phyloP scores from a whole-genome alignment of 2,329 filamentous ascomycete genomes.

The Talaromyces sp. region DNA sequence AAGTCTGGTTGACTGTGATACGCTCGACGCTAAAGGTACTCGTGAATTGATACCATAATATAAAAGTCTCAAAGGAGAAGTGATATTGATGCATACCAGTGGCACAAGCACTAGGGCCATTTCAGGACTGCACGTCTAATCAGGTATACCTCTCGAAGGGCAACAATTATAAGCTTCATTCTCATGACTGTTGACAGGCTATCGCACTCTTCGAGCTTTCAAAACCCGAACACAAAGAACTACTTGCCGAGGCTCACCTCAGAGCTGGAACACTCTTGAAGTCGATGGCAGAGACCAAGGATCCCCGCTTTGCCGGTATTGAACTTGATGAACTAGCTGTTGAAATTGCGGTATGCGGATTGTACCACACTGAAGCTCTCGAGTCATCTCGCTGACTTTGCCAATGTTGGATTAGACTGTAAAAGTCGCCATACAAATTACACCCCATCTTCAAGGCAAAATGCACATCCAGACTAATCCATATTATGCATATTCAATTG shows the following conservation, averaged over 20 bases:
- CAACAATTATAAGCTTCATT: not conserved
- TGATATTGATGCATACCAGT: constrained; percentile 33
- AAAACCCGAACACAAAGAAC: constrained; percentile 36
- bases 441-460: constrained; percentile 49
- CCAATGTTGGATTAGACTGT: constrained; percentile 46
- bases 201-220: constrained; percentile 51
- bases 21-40: constrained; percentile 48
- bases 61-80: not conserved
- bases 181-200: constrained; percentile 31
- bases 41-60: not conserved
- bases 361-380: not conserved
- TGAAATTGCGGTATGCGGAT: constrained; percentile 50
- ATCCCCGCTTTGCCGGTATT: constrained; percentile 35
- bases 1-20: constrained; percentile 50
- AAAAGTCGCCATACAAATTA: constrained; percentile 52
- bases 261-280: constrained; percentile 36
- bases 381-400: not conserved
- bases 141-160: constrained; percentile 37
- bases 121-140: constrained; percentile 55
- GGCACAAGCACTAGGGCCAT: constrained; percentile 46
- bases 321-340: constrained; percentile 51
- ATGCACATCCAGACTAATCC: constrained; percentile 62
- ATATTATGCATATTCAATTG: constrained; percentile 50
- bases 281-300: constrained; percentile 28
- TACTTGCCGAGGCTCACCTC: constrained; percentile 23